phyloP scores from a whole-genome alignment of 495 filamentous ascomycete species.

The Podospora australis region DNA sequence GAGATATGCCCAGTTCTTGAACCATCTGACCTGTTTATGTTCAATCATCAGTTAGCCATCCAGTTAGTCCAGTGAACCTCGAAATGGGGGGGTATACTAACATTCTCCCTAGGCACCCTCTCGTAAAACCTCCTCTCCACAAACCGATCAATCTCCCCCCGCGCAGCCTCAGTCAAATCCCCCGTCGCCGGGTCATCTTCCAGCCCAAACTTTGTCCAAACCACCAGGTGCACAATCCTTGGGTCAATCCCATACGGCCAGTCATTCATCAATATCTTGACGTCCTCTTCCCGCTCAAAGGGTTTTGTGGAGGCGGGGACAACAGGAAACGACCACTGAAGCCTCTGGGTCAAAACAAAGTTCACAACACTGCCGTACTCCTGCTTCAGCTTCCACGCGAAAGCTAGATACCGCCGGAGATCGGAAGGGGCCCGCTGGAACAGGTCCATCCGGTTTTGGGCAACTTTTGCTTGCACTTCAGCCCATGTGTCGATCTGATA shows the following conservation, averaged over 20 bases:
- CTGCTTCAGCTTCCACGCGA: conserved; percentile 52
- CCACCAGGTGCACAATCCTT: conserved; percentile 71
- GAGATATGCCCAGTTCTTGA: conserved; percentile 78
- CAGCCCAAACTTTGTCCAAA: conserved; percentile 80
- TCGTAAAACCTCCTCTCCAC: conserved; percentile 56
- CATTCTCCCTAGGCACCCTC: conserved; percentile 32
- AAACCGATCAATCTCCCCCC: conserved; percentile 59
- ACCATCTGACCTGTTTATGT: conserved; percentile 64
- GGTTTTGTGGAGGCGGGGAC: conserved; percentile 25
- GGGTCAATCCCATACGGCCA: conserved; percentile 82
- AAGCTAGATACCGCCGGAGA: conserved; percentile 64
- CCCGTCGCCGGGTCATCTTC: conserved; percentile 59
- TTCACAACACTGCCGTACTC: conserved; percentile 67
- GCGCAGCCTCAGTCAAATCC: conserved; percentile 57
- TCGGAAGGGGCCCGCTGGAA: conserved; percentile 72
- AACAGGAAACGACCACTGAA: conserved; percentile 52
- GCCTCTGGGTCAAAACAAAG: conserved; percentile 60
- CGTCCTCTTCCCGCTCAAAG: conserved; percentile 48
- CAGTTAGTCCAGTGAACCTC: background rate
- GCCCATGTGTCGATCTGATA: conserved; percentile 57
- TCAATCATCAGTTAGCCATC: background rate
- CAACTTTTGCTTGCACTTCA: conserved; percentile 54
- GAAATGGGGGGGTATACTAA: conserved; percentile 20
- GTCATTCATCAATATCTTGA: conserved; percentile 77
- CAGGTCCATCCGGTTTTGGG: conserved; percentile 58